These are phyloP conservation scores for Yarrowia sp. DNA, from an alignment of 805 yeast species.

Conservation along the genomic window DNA sequence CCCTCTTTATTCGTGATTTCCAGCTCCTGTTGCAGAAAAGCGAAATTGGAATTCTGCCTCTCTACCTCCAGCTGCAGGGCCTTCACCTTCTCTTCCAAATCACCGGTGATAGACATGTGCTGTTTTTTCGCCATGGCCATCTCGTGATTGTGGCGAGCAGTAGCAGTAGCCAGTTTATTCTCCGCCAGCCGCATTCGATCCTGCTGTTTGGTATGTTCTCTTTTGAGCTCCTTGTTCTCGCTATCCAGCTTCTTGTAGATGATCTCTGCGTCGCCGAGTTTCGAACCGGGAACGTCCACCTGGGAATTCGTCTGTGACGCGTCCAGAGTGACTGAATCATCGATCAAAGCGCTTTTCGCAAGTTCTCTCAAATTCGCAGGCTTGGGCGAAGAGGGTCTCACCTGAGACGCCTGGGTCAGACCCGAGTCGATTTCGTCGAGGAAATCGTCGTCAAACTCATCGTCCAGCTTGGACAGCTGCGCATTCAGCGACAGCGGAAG, in stretches of 20 bases:
- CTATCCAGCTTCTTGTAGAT: not conserved
- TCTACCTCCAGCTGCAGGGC: slow-evolving; percentile 24
- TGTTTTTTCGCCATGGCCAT: slow-evolving; percentile 21
- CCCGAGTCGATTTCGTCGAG: slow-evolving; percentile 28
- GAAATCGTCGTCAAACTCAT: slow-evolving; percentile 28
- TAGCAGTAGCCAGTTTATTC: slow-evolving; percentile 13
- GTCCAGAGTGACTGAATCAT: not conserved
- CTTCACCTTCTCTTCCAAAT: slow-evolving; percentile 13
- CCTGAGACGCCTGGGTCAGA: slow-evolving; percentile 2
- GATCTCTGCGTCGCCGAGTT: not conserved
- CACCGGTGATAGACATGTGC: not conserved
- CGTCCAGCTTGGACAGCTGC: slow-evolving; percentile 36
- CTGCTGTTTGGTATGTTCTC: slow-evolving; percentile 12
- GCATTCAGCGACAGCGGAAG: slow-evolving; percentile 28
- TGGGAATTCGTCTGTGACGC: not conserved
- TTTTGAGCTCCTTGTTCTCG: slow-evolving; percentile 21
- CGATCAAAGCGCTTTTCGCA: too few relatives aligned
- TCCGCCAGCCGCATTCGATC: slow-evolving; percentile 24
- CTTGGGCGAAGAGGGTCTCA: not conserved
- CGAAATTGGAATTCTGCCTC: slow-evolving; percentile 9
- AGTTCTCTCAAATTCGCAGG: too few relatives aligned
- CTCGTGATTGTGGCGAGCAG: slow-evolving; percentile 11
- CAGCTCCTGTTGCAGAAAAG: slow-evolving; percentile 25
- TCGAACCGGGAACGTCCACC: not conserved
- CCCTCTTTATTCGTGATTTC: slow-evolving; percentile 12